Evolutionary conservation across 164 flowering plant genomes (phyloP), one percentile per base, ranked within the genome.

Genomic region (Vitis amurensis): DNA sequence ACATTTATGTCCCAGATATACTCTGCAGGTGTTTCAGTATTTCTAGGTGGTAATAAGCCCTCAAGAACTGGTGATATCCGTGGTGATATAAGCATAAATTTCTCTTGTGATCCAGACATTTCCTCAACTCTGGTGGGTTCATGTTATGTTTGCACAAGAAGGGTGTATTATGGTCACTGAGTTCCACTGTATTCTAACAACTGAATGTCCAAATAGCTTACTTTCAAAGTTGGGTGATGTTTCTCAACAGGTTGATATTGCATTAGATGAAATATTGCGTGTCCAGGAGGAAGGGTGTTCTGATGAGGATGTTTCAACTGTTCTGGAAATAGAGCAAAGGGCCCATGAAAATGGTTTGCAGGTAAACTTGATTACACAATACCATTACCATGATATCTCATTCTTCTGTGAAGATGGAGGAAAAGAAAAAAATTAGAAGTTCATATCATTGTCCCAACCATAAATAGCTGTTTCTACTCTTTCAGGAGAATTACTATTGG

Each of bases 311-410:
- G 88, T 94, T 79, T 86, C 78, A 14, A 62, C 95, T n/a, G 77
- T 91, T 58, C 97, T 94, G 66, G 98, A 94, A 82, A 91, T 92
- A 75, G 98, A 94, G 80, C 97, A 92, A 76, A 87, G 98, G 71
- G 93, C 98, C 68, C 97, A 94, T 87, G 98, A 94, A 82, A 92
- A 88, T 83, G 97, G 98, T 68, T 68, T 91, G 73, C 98, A 94
- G 93, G 98, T 91, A 49, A 58, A 19, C 44, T 37, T 37, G 44
- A 37, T 37, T 37, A 37, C 7, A 6, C 44, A 3, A 37, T 37
- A 37, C 7, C 6, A 37, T 37, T 37, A 3, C 44, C 44, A 3
- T 37, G 44, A 37, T 37, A 3, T 37, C 44, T 50, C 56, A 56
- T 59, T 59, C 27, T 57, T 13, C 47, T 30, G 27, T 9, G 23